Base-by-base conservation (phyloP, 495 filamentous ascomycete genomes). In the Tricharina praecox region DNA sequence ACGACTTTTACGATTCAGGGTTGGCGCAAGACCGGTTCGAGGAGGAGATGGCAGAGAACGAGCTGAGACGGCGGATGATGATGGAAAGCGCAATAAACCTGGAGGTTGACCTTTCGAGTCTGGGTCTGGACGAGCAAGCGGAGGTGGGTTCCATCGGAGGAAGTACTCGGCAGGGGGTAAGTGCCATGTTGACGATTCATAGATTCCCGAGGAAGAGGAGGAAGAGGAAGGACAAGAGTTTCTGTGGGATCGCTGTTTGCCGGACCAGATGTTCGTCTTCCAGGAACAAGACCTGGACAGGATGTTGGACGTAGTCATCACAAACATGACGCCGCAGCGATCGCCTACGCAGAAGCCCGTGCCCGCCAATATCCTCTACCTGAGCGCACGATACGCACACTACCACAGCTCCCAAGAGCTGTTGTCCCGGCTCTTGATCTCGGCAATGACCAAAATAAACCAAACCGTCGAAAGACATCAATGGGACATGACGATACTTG, bases 221-320 rank as follows among this genome's bases (percentile, higher is more conserved):
- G 65, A 85, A 58, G 83, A 82, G 47, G 85, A 94, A 45, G 75
- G 78, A 35, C 85, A 93, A 58, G 90, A 96, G 48, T 99, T 99
- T 53, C 78, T 94, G n/a, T 99, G 90, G 90, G 81, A 84, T 56
- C 71, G 79, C 58, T 99, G 90, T 65, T 67, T 93, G 36, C 85
- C 93, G 59, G 90, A 99, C 62, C 90, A 99, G 60, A 99, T 99
- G 90, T 99, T 99, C 56, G 90, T 99, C 20, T 96, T 99, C 62
- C 92, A 96, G 65, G 92, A 99, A 45, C 75, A 74, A 56, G 92
- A 96, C 50, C 66, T 99, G 38, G 78, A 82, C 43, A 75, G 77
- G 46, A 93, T 96, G 49, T 73, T 99, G 43, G 82, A 93, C 55
- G 85, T 99, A 37, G 78, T 95, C 57, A 93, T 99, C 58, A 96